Evolutionary conservation across 169 alveolate genomes (phyloP), one percentile per base, ranked within the genome.

Genomic region (Eimeria necatrix): DNA sequence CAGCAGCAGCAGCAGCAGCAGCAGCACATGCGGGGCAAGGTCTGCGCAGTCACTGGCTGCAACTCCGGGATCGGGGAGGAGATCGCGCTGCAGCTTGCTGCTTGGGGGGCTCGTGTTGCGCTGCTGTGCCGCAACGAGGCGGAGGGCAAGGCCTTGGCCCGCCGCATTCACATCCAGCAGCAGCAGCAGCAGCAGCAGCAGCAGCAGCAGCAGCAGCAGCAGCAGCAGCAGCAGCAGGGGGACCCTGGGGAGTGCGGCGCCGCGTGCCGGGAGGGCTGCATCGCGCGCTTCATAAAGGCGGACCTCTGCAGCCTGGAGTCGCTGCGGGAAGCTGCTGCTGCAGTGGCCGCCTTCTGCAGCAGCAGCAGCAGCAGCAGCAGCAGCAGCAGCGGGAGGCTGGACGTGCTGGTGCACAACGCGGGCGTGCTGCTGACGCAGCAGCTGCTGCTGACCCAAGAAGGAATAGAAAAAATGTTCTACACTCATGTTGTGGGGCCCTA

Each of bases 41-140:
- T 20, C 4, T 78, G 56, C n/a, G 86, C 78, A 3, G 94, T 88
- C 32, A 88, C 94, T 12, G 98, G 98, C 22, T 95, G 97, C 18
- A 95, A 95, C 16, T 86, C 97, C 14, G 98, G 98, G 6, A 96
- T 97, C 24, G 98, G 98, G 7, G 81, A 92, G 48, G 98, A 96
- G 95, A 95, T 97, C 22, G 97, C 97, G 4, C 94, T 94, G 89
- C 96, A 89, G 52, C 91, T 97, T 49, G 97, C 95, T 51, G 49
- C 61, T 60, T 96, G 97, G 97, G 98, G 97, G 48, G 98, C 97
- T 9, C 95, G 96, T 24, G 97, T 97, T 8, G 92, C 96, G 6
- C 52, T 97, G 74, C 97, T 96, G 32, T 95, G 97, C 70, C 94
- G 98, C 73, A 94, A 96, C 70, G 61, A 46, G 22, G 70, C 90